Base-by-base conservation (phyloP, 352 stramenopile species). In the Phytophthora sojae region DNA sequence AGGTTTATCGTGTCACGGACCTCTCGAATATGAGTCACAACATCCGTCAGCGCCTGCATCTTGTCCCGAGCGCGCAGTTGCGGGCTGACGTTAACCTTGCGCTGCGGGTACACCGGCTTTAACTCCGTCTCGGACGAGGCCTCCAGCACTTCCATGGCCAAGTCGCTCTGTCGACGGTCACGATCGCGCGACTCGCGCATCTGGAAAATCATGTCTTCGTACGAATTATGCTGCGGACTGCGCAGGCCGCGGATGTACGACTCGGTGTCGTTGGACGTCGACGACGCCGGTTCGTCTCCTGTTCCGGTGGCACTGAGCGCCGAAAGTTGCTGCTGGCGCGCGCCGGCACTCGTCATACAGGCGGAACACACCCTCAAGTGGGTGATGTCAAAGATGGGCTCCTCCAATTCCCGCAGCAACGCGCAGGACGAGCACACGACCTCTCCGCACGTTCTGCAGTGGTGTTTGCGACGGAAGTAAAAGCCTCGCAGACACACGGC, bases 381-480 rank as follows among this genome's bases (percentile, higher is more conserved):
- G 0, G 82, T 83, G 29, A 91, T 85, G 19, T 91, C 87, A 56
- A 89, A 86, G 21, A 91, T 91, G 9, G 83, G 83, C 45, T 91
- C 82, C 37, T 94, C 87, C 19, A 94, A 51, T 51, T 90, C 78
- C 3, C 83, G 69, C 32, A 90, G 45, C 35, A 86, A 68, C 3
- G 85, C 83, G 59, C 87, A 94, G 2, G 73, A 83, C 5, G 82
- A 89, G 56, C 87, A 94, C 30, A 93, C 85, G 19, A 93, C 85
- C 66, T 93, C 85, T 1, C 85, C 85, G 65, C 85, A 93, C 4
- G 84, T 84, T 42, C 83, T 73, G 65, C 85, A 93, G 58, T 93
- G 85, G 59, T 93, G 85, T 74, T 90, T 90, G 7, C 85, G 80
- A 23, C 82, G 87, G 57, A 93, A 92, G 56, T 88, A 90, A 67